Evolutionary conservation across 345 rosid species (phyloP).

Genomic region (thale cress (Arabidopsis thaliana)): DNA sequence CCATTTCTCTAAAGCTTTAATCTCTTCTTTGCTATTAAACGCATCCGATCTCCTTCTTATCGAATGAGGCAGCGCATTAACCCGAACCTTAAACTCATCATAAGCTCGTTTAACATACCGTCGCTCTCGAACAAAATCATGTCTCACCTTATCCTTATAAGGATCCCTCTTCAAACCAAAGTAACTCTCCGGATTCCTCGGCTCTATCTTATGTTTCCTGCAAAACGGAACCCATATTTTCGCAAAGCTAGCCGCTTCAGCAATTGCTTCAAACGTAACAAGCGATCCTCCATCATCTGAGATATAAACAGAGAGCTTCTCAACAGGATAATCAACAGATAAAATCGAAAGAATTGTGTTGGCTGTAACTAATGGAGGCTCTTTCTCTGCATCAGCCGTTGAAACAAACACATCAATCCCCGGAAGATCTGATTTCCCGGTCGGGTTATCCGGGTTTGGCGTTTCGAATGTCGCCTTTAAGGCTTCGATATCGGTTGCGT

Average conservation of each 20-base stretch:
- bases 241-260: constrained; percentile 91
- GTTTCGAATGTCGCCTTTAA: constrained; percentile 69
- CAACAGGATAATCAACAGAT: constrained; percentile 75
- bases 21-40: constrained; percentile 71
- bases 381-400: constrained; percentile 86
- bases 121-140: constrained; percentile 79
- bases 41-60: constrained; percentile 81
- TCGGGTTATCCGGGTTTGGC: constrained; percentile 54
- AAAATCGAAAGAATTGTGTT: constrained; percentile 84
- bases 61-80: constrained; percentile 69
- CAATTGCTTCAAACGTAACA: constrained; percentile 90
- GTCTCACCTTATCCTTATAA: constrained; percentile 68
- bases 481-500: constrained; percentile 60
- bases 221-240: constrained; percentile 89
- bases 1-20: constrained; percentile 68
- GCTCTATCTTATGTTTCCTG: constrained; percentile 73
- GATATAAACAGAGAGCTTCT: constrained; percentile 80
- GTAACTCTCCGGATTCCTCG: constrained; percentile 85
- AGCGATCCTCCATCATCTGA: constrained; percentile 91
- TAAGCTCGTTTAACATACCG: constrained; percentile 73
- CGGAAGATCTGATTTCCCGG: constrained; percentile 78
- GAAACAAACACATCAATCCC: constrained; percentile 84
- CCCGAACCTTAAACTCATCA: constrained; percentile 82
- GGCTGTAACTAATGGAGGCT: constrained; percentile 83
- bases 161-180: constrained; percentile 76